These are phyloP conservation scores for Tricholoma bakamatsutake DNA, from an alignment of 768 basidiomycete species.

Conservation along the genomic window DNA sequence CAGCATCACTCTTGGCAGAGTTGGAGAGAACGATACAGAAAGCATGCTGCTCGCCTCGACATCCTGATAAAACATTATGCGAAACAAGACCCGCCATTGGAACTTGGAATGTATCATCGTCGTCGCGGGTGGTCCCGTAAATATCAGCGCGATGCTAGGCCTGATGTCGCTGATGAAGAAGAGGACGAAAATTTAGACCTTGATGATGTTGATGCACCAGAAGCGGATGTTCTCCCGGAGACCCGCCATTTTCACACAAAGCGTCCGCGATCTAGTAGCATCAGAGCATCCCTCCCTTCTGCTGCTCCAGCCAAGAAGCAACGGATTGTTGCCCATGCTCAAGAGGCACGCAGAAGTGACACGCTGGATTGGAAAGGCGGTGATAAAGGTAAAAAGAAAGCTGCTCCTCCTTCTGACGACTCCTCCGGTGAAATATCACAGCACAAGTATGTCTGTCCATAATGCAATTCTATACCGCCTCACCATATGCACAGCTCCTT, in stretches of 20 bases:
- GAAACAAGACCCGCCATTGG: slow-evolving; percentile 16
- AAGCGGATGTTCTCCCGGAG: neutral
- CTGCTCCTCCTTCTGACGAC: neutral
- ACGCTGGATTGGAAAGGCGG: neutral
- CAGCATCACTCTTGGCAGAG: slow-evolving; percentile 37
- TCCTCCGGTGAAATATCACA: neutral
- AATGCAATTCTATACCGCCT: neutral
- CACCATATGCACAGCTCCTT: neutral
- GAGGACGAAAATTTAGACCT: neutral
- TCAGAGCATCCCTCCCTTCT: neutral
- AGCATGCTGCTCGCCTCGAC: slow-evolving; percentile 28
- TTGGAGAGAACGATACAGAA: slow-evolving; percentile 45
- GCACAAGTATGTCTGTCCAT: neutral
- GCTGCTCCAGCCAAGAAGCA: neutral
- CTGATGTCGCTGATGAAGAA: neutral
- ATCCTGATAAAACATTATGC: slow-evolving; percentile 25
- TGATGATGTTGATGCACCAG: neutral
- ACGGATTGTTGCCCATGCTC: neutral
- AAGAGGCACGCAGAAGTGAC: neutral
- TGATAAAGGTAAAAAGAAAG: neutral
- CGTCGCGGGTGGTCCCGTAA: slow-evolving; percentile 14
- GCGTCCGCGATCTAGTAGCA: neutral
- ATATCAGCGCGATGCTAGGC: neutral
- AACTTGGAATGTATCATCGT: slow-evolving; percentile 21
- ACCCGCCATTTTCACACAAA: neutral